Base-by-base conservation (phyloP, 2,329 filamentous ascomycete species). In the Onygenales sp. region DNA sequence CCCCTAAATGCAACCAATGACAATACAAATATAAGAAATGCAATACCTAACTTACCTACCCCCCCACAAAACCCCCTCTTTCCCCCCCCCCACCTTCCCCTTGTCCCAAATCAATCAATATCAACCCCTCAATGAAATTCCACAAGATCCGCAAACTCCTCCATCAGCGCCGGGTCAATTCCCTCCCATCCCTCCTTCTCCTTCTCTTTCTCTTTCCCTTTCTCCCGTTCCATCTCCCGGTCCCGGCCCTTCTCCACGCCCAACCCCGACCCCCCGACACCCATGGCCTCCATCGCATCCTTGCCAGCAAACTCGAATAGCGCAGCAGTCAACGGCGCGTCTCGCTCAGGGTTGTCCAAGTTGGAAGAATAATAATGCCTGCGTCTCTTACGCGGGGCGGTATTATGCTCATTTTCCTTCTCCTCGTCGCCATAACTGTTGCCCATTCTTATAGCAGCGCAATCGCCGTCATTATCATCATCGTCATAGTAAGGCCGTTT, bases 121-220 rank as follows among this genome's bases (percentile, higher is more conserved):
- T 27, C 21, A 27, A 27, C 35, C 32, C 50, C n/a, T 62, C 55
- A 69, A 43, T 69, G 60, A 52, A 74, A 68, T 49, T 72, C 67
- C 51, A 72, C 66, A 55, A 70, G 61, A 49, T 71, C 66, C 42
- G 67, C 67, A 54, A 71, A 73, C 55, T 73, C 68, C 51, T 71
- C 64, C 51, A 72, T 58, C 36, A 75, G 48, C 44, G 61, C 59
- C 43, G 64, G 64, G 46, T 70, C 70, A 27, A 74, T 64, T 32
- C 66, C 69, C 27, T 69, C 65, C 69, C 69, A 72, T 43, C 57
- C 33, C 8, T 11, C 27, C 0, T n/a, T 17, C 11, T 14, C 13
- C n/a, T 13, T 43, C n/a, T 14, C 42, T 13, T 36, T 48, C 8
- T 11, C 27, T 0, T 36, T 48, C 8, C 3, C 27, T 0, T 9